These are phyloP conservation scores for Alliaria petiolata DNA, from an alignment of 345 rosid genomes.

Conservation along the genomic window DNA sequence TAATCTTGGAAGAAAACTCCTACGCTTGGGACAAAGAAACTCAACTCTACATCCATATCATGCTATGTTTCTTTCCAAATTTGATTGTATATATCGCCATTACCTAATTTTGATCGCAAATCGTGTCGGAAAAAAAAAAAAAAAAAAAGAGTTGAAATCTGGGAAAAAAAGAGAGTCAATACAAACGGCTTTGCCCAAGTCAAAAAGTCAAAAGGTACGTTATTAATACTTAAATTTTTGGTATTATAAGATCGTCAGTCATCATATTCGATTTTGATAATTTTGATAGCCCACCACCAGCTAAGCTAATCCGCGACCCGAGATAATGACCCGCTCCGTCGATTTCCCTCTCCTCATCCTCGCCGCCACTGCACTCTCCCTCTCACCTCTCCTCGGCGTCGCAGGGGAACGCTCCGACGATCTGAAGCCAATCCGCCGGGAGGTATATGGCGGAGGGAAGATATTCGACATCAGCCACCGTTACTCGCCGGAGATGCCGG, in stretches of 20 bases:
- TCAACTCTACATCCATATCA: too few species aligned
- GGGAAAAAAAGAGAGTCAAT: not conserved
- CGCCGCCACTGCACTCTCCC: slow-evolving; percentile 14
- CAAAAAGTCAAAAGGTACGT: not conserved
- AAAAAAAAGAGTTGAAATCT: too few species aligned
- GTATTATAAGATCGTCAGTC: too few species aligned
- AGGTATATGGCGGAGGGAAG: slow-evolving; percentile 63
- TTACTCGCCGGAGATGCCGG: slow-evolving; percentile 55
- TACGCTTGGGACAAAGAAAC: too few species aligned
- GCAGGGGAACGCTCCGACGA: slow-evolving; percentile 9
- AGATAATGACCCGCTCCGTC: slow-evolving; percentile 12
- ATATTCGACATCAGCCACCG: slow-evolving; percentile 83
- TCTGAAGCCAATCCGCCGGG: slow-evolving; percentile 58
- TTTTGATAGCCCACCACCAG: not conserved
- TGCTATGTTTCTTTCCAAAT: too few species aligned
- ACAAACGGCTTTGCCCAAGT: not conserved
- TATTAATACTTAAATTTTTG: too few species aligned
- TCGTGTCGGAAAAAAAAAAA: too few species aligned
- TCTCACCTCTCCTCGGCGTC: slow-evolving; percentile 2
- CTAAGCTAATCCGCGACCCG: slow-evolving; percentile 11
- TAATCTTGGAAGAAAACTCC: too few species aligned
- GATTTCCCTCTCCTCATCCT: not conserved
- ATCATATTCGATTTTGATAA: too few species aligned
- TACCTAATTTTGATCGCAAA: too few species aligned
- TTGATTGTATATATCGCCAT: too few species aligned